Evolutionary conservation across 2,329 filamentous ascomycete genomes (phyloP).

Genomic region (Pseudogymnoascus sp.): DNA sequence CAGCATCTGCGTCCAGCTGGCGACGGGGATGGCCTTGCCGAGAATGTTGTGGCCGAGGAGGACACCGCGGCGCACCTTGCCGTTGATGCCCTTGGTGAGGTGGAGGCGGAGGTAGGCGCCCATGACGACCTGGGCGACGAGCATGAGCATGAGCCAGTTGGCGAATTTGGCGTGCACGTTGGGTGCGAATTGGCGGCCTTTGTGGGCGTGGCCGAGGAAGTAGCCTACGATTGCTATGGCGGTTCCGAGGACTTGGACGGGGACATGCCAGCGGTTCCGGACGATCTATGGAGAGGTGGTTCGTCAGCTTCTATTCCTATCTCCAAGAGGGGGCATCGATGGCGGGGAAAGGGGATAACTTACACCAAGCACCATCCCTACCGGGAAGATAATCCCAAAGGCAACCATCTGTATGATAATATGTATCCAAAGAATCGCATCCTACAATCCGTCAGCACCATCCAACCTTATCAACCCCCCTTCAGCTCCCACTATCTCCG

Average conservation of each 20-base stretch:
- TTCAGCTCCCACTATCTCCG: background rate
- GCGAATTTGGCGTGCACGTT: conserved; percentile 82
- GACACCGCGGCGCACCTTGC: conserved; percentile 63
- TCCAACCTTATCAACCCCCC: conserved; percentile 28
- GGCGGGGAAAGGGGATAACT: conserved; percentile 28
- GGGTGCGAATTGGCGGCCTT: conserved; percentile 73
- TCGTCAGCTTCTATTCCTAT: conserved; percentile 10
- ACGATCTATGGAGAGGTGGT: conserved; percentile 54
- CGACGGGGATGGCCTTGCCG: conserved; percentile 79
- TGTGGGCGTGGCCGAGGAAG: conserved; percentile 85
- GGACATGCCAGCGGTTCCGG: conserved; percentile 90
- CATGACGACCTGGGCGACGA: conserved; percentile 68
- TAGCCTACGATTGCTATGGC: conserved; percentile 75
- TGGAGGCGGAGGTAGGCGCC: conserved; percentile 87
- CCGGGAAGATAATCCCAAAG: conserved; percentile 87
- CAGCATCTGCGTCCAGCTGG: conserved; percentile 88
- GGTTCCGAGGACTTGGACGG: conserved; percentile 69
- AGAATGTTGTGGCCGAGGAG: conserved; percentile 71
- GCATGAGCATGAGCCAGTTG: conserved; percentile 69
- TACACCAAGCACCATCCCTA: conserved; percentile 93
- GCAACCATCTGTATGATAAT: conserved; percentile 81
- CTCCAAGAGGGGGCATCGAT: background rate
- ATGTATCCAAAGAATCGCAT: conserved; percentile 85
- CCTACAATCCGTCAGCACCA: conserved; percentile 38
- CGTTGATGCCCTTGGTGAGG: conserved; percentile 76